Percentiles rank a stretch among this genome's conserved stretches.
phyloP scores from a whole-genome alignment of 2,329 filamentous ascomycete species.

The Sporothrix sp. region DNA sequence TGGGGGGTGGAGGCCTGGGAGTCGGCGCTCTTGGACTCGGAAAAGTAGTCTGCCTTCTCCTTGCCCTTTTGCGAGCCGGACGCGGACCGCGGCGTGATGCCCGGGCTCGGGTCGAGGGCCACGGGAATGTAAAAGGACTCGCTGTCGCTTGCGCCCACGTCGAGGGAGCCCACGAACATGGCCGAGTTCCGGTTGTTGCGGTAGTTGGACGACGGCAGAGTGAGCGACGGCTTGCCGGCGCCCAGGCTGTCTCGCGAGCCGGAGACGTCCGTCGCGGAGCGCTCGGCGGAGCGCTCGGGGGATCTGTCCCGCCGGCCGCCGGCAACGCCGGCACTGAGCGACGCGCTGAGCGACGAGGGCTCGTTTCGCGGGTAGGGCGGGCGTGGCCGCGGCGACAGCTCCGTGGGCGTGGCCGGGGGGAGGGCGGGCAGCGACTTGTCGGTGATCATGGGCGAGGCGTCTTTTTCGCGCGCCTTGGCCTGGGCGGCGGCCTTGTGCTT shows the following conservation, averaged over 20 bases:
- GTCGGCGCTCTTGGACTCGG: slow-evolving; percentile 33
- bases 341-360: slow-evolving; percentile 42
- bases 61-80: slow-evolving; percentile 42
- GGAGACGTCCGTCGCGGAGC: slow-evolving; percentile 29
- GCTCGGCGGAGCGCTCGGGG: slow-evolving; percentile 46
- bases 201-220: slow-evolving; percentile 66
- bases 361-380: slow-evolving; percentile 42
- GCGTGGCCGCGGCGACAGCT: slow-evolving; percentile 56
- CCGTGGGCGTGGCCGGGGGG: slow-evolving; percentile 62
- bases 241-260: slow-evolving; percentile 23
- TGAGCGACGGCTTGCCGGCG: slow-evolving; percentile 30
- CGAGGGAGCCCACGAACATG: slow-evolving; percentile 36
- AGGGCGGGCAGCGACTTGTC: slow-evolving; percentile 92
- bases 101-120: slow-evolving; percentile 60
- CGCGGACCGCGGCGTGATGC: slow-evolving; percentile 43
- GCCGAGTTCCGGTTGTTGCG: slow-evolving; percentile 67
- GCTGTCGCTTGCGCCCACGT: slow-evolving; percentile 39
- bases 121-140: slow-evolving; percentile 70
- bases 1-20: slow-evolving; percentile 62
- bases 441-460: slow-evolving; percentile 56
- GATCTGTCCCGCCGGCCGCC: slow-evolving; percentile 44
- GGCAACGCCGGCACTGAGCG: too few relatives aligned
- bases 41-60: slow-evolving; percentile 44
- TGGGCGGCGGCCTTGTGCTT: slow-evolving; percentile 61
- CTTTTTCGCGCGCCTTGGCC: slow-evolving; percentile 53